Evolutionary conservation across 2,329 filamentous ascomycete species (phyloP).

Genomic region (Penicillium expansum): DNA sequence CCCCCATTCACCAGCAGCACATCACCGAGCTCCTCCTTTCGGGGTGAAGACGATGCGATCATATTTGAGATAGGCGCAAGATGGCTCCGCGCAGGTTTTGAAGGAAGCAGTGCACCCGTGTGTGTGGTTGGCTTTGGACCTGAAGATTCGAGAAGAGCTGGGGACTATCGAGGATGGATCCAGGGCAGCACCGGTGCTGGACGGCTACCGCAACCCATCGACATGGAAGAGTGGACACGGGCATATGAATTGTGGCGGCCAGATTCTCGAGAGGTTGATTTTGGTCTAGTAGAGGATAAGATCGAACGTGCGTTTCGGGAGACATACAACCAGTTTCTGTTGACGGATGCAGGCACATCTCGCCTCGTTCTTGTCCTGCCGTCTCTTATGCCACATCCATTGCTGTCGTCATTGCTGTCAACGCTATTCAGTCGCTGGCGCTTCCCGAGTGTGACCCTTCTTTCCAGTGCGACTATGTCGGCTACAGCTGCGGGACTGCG

Average conservation of each 20-base stretch:
- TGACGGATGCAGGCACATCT: constrained; percentile 63
- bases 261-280: constrained; percentile 69
- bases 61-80: constrained; percentile 81
- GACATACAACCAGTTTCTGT: constrained; percentile 72
- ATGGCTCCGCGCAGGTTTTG: constrained; percentile 77
- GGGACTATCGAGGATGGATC: constrained; percentile 75
- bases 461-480: constrained; percentile 72
- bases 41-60: constrained; percentile 77
- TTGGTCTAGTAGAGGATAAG: constrained; percentile 80
- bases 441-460: constrained; percentile 73
- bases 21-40: constrained; percentile 57
- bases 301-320: constrained; percentile 79
- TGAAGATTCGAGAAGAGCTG: constrained; percentile 71
- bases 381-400: constrained; percentile 70
- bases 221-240: constrained; percentile 45
- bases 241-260: constrained; percentile 71
- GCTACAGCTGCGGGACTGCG: constrained; percentile 77
- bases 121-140: constrained; percentile 73
- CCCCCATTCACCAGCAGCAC: constrained; percentile 55
- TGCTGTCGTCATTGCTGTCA: constrained; percentile 72
- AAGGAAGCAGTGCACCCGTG: constrained; percentile 71
- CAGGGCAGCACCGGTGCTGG: constrained; percentile 52
- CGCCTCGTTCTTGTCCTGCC: constrained; percentile 74
- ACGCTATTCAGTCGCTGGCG: constrained; percentile 80
- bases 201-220: constrained; percentile 23